phyloP scores from a whole-genome alignment of 345 rosid genomes.

The Populus nigra region DNA sequence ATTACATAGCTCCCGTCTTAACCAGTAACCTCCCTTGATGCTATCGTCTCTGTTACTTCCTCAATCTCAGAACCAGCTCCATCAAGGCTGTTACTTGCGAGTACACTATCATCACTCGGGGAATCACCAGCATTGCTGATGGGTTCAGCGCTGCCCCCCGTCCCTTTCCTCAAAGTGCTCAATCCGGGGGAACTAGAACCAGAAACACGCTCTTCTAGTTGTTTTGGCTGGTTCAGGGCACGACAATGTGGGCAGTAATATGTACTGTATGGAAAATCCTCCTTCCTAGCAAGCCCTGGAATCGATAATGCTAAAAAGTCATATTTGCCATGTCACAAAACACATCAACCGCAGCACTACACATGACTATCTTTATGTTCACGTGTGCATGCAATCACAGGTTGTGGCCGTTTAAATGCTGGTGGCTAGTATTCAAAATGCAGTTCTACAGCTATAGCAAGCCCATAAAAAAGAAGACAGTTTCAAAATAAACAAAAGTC shows the following conservation, averaged over 20 bases:
- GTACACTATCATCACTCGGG: neutral
- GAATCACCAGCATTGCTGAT: constrained; percentile 13
- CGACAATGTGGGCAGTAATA: constrained; percentile 91
- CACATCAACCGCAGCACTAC: neutral
- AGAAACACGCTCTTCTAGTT: constrained; percentile 21
- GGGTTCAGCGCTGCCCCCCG: constrained; percentile 30
- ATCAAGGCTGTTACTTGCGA: neutral
- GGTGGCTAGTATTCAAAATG: neutral
- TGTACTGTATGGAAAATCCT: constrained; percentile 72
- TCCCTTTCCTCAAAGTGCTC: constrained; percentile 21
- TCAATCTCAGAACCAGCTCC: constrained; percentile 12
- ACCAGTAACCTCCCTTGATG: neutral
- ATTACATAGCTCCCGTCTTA: neutral
- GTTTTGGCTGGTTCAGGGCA: constrained; percentile 70
- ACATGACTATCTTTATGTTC: neutral
- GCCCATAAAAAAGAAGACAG: too few relatives aligned
- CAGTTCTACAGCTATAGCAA: neutral
- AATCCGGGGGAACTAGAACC: constrained; percentile 29
- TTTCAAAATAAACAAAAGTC: neutral
- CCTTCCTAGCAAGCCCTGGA: constrained; percentile 82
- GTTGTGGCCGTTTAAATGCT: neutral
- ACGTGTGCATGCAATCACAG: neutral
- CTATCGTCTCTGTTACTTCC: constrained; percentile 10
- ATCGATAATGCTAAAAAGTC: neutral
- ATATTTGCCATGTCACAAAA: neutral